Evolutionary conservation across 257 asterid species (phyloP), one percentile per base, ranked within the genome.

Genomic region (Nicotiana obtusifolia): DNA sequence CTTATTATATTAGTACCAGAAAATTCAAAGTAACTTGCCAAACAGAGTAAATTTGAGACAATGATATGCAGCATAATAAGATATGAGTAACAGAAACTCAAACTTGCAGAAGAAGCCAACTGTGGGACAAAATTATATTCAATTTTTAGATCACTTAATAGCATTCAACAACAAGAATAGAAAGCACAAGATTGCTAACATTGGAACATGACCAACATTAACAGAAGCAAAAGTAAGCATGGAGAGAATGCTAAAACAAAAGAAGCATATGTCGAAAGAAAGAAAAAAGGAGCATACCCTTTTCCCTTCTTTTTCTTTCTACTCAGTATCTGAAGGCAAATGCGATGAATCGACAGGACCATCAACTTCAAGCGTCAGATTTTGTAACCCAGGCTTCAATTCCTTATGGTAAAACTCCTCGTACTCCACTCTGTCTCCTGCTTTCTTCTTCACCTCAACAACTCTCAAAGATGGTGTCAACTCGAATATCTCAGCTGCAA

Each of bases 401-500:
- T 93, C 99, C 44, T 84, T 83, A 81, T 91, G 85, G 77, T 92
- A 90, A 81, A 95, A 95, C 37, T 95, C 97, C 78, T 93, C 95
- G 19, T 88, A 95, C 85, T 93, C 98, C 68, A 44, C 53, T 84
- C 85, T 88, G 80, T 93, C 95, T 10, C 99, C 99, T 47, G 95
- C 98, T 88, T 92, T 95, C 91, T 87, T 93, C 88, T 77, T 92
- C 87, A 95, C 95, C 88, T 95, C 99, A 78, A 95, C 94, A 64
- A 95, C 97, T 89, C 95, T 92, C 87, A 95, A 86, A 1, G 92
- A 85, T 2, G 99, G 95, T 15, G 99, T 95, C 87, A 95, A 82
- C 83, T 95, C 99, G 73, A 95, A 95, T 81, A 95, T 90, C 92
- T 95, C 99, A 41, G 92, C 99, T 61, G 97, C 95, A 88, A 95